A percentile compares a stretch with the other conserved stretches of the same genome.
Conservation (phyloP, 1,139 yeast genomes). For the Suhomyces guaymorum region DNA sequence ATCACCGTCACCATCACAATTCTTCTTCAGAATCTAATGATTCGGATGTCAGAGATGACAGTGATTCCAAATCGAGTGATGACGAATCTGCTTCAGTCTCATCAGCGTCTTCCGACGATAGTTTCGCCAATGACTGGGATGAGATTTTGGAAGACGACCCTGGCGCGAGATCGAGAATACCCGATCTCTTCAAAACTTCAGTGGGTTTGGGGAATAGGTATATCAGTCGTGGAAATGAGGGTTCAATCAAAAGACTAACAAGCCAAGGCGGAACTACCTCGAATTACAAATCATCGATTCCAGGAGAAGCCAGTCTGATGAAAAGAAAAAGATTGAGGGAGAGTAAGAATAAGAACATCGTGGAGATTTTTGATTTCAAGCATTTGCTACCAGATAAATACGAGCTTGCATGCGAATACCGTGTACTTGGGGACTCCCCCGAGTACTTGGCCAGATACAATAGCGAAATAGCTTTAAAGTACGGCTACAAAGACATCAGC, state of each 20-base stretch:
- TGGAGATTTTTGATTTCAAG: conserved; percentile 65
- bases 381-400: conserved; percentile 74
- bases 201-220: conserved; percentile 42
- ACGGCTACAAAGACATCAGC: conserved; percentile 63
- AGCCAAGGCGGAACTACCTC: conserved; percentile 32
- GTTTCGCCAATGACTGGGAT: conserved; percentile 55
- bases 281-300: conserved; percentile 31
- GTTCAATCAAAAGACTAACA: conserved; percentile 25
- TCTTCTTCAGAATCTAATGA: conserved; percentile 12
- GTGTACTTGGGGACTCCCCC: conserved; percentile 67
- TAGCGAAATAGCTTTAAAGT: conserved; percentile 65
- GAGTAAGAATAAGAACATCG: conserved; percentile 47
- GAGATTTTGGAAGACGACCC: conserved; percentile 48
- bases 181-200: conserved; percentile 45
- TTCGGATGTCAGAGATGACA: conserved; percentile 16
- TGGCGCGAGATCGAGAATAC: conserved; percentile 45
- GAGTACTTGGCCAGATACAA: conserved; percentile 68
- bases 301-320: conserved; percentile 15
- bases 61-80: conserved; percentile 6
- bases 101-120: conserved; percentile 42
- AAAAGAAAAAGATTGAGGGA: conserved; percentile 19
- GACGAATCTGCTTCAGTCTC: conserved; percentile 13
- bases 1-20: conserved; percentile 13
- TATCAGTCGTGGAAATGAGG: conserved; percentile 21
- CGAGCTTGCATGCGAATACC: conserved; percentile 76